These are phyloP conservation scores for Thermothielavioides terrestris DNA, from an alignment of 495 filamentous ascomycete genomes.

Conservation along the genomic window DNA sequence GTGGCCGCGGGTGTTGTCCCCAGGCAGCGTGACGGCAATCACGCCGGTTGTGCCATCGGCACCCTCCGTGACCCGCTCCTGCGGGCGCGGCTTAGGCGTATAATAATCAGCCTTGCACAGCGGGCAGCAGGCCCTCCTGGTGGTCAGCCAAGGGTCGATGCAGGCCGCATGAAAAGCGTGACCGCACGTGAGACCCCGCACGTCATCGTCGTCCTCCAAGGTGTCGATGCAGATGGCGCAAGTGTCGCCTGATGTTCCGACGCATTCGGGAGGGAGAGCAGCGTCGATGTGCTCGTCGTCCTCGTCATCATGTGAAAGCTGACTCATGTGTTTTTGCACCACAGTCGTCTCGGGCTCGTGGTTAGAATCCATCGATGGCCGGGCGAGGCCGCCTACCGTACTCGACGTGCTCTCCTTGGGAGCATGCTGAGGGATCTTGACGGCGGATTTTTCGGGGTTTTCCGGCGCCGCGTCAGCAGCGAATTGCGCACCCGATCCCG, in stretches of 20 bases:
- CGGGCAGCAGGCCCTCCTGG: constrained; percentile 86
- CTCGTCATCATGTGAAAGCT: constrained; percentile 45
- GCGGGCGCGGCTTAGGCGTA: constrained; percentile 66
- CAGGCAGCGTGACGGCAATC: constrained; percentile 18
- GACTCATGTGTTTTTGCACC: constrained; percentile 22
- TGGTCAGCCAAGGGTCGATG: constrained; percentile 94
- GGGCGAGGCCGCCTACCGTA: constrained; percentile 10
- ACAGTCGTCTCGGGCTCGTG: constrained; percentile 11
- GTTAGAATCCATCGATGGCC: constrained; percentile 14
- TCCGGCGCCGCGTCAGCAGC: background rate
- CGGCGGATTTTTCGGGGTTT: constrained; percentile 15
- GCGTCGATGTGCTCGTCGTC: constrained; percentile 81
- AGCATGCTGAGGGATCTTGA: constrained; percentile 15
- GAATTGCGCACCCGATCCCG: background rate
- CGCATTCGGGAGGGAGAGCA: constrained; percentile 70
- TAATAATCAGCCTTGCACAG: constrained; percentile 97
- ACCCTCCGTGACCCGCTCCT: constrained; percentile 27
- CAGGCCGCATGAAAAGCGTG: constrained; percentile 95
- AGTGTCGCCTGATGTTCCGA: constrained; percentile 82
- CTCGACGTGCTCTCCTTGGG: constrained; percentile 30
- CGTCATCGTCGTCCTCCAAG: constrained; percentile 90
- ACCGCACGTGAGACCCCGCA: constrained; percentile 85
- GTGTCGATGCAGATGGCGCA: constrained; percentile 95
- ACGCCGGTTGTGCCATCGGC: constrained; percentile 19
- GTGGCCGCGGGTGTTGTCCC: constrained; percentile 18